Evolutionary conservation across 768 basidiomycete species (phyloP).

Genomic region (Bullera alba): DNA sequence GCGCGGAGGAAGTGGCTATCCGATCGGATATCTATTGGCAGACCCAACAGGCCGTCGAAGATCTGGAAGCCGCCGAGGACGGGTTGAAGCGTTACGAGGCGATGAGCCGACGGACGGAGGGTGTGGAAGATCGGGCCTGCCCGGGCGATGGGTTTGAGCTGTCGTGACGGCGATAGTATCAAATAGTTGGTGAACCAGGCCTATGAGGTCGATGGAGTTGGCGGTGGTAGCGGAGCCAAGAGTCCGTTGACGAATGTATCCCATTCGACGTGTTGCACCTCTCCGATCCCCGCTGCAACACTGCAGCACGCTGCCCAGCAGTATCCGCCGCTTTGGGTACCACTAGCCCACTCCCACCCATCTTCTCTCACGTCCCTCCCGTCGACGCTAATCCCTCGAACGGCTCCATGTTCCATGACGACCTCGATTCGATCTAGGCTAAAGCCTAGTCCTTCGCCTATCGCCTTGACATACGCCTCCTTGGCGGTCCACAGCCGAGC

Average conservation of each 20-base stretch:
- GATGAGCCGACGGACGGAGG: too few relatives aligned
- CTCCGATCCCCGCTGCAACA: slow-evolving; percentile 4
- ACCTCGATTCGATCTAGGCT: slow-evolving; percentile 29
- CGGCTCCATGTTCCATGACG: background rate
- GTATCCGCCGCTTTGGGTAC: slow-evolving; percentile 1
- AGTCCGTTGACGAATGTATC: slow-evolving; percentile 9
- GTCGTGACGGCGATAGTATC: too few relatives aligned
- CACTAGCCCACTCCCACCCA: slow-evolving; percentile 10
- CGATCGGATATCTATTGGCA: too few relatives aligned
- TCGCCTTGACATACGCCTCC: slow-evolving; percentile 33
- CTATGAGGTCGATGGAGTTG: too few relatives aligned
- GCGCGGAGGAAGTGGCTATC: too few relatives aligned
- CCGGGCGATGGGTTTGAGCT: background rate
- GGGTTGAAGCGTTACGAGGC: too few relatives aligned
- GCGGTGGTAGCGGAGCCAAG: too few relatives aligned
- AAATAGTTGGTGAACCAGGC: too few relatives aligned
- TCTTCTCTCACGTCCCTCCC: slow-evolving; percentile 10
- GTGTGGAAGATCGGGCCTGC: background rate
- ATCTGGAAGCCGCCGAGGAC: too few relatives aligned
- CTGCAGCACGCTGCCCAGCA: slow-evolving; percentile 22
- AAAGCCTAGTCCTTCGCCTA: slow-evolving; percentile 32
- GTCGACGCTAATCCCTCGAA: slow-evolving; percentile 9
- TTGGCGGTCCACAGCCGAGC: slow-evolving; percentile 31
- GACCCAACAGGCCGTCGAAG: too few relatives aligned
- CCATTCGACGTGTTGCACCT: slow-evolving; percentile 8